phyloP scores from a whole-genome alignment of 148 eudicot species.

The Drosera capensis region DNA sequence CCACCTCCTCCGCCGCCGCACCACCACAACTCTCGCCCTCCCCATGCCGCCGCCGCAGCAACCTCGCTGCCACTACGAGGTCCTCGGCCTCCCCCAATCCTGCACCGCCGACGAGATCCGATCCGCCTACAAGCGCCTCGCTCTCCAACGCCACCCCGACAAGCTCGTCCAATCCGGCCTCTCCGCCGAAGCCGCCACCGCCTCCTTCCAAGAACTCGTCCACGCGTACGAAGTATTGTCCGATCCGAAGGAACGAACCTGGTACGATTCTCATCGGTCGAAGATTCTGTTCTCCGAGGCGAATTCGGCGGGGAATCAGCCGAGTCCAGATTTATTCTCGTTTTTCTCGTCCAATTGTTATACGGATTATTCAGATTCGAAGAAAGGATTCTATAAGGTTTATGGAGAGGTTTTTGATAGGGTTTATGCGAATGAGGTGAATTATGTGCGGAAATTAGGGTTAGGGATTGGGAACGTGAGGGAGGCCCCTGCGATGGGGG shows the following conservation, averaged over 20 bases:
- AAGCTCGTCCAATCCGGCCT: constrained; percentile 73
- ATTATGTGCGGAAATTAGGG: constrained; percentile 51
- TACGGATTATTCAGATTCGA: constrained; percentile 37
- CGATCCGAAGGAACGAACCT: constrained; percentile 72
- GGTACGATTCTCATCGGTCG: constrained; percentile 95
- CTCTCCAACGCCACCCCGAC: constrained; percentile 95
- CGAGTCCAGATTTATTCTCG: constrained; percentile 50
- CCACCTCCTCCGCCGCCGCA: no score
- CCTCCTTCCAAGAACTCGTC: constrained; percentile 79
- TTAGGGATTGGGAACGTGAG: constrained; percentile 42
- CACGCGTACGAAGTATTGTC: constrained; percentile 90
- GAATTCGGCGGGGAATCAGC: constrained; percentile 3
- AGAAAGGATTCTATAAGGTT: constrained; percentile 68
- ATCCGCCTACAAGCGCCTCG: constrained; percentile 66
- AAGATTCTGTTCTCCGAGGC: constrained; percentile 53
- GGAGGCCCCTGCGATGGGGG: constrained; percentile 84
- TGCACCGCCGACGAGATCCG: constrained; percentile 79
- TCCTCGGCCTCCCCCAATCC: constrained; percentile 42
- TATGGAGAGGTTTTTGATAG: constrained; percentile 61
- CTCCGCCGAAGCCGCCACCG: constrained; percentile 57
- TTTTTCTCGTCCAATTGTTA: constrained; percentile 62
- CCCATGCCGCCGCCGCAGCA: no score
- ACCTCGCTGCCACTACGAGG: constrained; percentile 84
- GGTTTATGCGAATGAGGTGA: constrained; percentile 48
- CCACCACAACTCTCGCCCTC: no score